A percentile compares a stretch with the other conserved stretches of the same genome.
Conservation (phyloP, 495 filamentous ascomycete genomes). For the Xylaria flabelliformis region DNA sequence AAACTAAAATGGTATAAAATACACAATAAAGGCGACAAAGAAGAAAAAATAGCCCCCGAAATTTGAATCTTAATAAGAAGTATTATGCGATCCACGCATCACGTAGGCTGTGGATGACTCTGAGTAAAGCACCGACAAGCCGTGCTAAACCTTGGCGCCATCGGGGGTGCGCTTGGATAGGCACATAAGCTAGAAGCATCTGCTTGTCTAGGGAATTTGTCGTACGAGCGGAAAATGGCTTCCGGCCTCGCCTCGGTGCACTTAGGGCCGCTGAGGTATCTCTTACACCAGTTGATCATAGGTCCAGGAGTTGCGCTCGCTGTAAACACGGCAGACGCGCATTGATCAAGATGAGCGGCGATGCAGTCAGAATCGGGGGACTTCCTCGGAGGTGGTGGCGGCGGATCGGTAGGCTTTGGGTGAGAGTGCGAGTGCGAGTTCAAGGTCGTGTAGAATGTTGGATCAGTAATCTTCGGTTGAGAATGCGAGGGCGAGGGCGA, state of each 20-base stretch:
- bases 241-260: neutral
- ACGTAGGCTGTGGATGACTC: slow-evolving; percentile 3
- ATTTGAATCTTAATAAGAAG: neutral
- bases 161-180: neutral
- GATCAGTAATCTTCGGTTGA: no score
- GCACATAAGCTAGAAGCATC: slow-evolving; percentile 13
- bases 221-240: slow-evolving; percentile 2
- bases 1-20: neutral
- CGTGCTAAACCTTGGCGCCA: neutral
- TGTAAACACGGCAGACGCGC: slow-evolving; percentile 4
- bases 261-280: neutral
- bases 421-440: neutral
- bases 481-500: no score
- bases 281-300: slow-evolving; percentile 18
- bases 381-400: neutral
- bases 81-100: neutral
- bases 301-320: slow-evolving; percentile 9
- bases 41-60: neutral
- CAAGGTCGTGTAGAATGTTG: no score
- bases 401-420: neutral
- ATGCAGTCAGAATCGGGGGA: neutral
- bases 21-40: neutral
- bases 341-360: neutral
- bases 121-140: slow-evolving; percentile 12
- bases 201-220: neutral